Evolutionary conservation across 2,329 filamentous ascomycete species (phyloP).

Genomic region (Fusarium avenaceum): DNA sequence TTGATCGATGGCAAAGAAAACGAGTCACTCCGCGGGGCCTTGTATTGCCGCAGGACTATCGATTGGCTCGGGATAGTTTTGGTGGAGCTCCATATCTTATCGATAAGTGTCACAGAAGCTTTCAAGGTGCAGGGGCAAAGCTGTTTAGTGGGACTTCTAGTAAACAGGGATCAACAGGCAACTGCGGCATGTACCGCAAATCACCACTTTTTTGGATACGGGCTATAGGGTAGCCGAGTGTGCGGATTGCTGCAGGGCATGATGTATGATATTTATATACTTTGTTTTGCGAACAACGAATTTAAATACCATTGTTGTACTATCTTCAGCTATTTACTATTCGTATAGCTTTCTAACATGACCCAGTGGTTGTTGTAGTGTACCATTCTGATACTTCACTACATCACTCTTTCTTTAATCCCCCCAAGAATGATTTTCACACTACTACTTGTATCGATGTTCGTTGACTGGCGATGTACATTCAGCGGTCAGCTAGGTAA

Average conservation of each 20-base stretch:
- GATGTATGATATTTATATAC: background rate
- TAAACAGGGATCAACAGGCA: constrained; percentile 9
- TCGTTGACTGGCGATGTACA: too few species aligned
- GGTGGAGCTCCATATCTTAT: constrained; percentile 14
- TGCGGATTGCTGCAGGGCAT: too few species aligned
- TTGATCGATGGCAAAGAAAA: constrained; percentile 34
- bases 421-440: too few species aligned
- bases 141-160: constrained; percentile 6
- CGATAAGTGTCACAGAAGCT: constrained; percentile 35
- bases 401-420: too few species aligned
- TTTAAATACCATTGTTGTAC: too few species aligned
- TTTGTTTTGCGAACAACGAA: too few species aligned
- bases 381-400: too few species aligned
- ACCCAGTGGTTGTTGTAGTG: too few species aligned
- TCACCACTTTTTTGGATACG: background rate
- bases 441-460: too few species aligned
- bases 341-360: too few species aligned
- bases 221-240: constrained; percentile 26
- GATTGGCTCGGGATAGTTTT: constrained; percentile 23
- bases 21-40: constrained; percentile 39
- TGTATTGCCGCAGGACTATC: constrained; percentile 6
- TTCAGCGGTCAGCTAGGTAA: too few species aligned
- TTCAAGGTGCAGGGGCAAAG: constrained; percentile 9
- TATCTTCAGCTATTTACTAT: background rate
- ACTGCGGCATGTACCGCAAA: constrained; percentile 1